Evolutionary conservation across 768 basidiomycete species (phyloP), one percentile per base, ranked within the genome.

Genomic region (Suillus ampliporus): DNA sequence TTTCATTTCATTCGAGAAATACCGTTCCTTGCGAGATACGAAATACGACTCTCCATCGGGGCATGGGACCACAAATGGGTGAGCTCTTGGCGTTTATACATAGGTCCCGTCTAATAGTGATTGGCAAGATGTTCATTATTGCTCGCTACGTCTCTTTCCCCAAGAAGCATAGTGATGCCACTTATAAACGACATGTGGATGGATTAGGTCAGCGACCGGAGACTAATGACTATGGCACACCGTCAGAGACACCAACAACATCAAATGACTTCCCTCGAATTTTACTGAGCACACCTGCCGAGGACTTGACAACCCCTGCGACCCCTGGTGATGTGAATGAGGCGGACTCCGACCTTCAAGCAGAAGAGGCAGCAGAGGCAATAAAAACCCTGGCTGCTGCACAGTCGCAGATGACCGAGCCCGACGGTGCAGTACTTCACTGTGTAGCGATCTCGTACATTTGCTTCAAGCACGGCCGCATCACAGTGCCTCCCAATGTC

Each of bases 41-140:
- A 92, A 74, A 80, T 92, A 11, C 79, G 86, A 44, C 69, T 84
- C 13, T 78, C 72, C 26, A 74, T 91, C 3, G 87, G 77, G 13
- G 77, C 82, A 6, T 93, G 91, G 91, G 90, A 91, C 58, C 76
- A 87, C 38, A 93, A 93, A 84, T 92, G 91, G 91, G 90, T 89
- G 67, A 51, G 85, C 17, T 28, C 34, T 11, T 19, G 4, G 17
- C 17, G 17, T 5, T 13, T 40, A 17, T 75, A 19, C 7, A 43
- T 15, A 23, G 5, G 41, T 17, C 46, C 52, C 4, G 21, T 43
- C 44, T 34, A 3, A 47, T 31, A 9, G 2, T 35, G 2, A 46
- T 57, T 44, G 52, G 10, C 11, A 38, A 91, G 90, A 31, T 89
- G n/a, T 91, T 87, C 71, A 35, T 89, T 54, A 73, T 89, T 38